Conservation (phyloP, 192 early-diverging fungal species). For the Spinellus fusiger region DNA sequence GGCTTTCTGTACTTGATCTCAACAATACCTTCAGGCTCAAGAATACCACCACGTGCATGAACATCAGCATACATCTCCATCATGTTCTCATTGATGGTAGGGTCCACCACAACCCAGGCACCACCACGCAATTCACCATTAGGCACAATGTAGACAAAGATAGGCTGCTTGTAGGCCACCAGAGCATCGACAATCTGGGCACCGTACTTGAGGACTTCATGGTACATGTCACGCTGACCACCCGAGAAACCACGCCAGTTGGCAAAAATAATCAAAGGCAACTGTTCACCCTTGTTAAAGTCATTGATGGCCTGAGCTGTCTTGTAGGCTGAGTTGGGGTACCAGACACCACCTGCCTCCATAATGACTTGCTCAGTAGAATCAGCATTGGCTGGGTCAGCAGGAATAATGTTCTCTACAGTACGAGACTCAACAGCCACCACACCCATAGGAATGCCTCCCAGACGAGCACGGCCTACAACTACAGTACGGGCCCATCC, state of each 20-base stretch:
- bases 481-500: conserved; percentile 97
- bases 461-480: conserved; percentile 89
- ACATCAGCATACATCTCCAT: conserved; percentile 99
- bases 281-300: conserved; percentile 97
- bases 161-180: conserved; percentile 91
- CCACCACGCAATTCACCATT: conserved; percentile 97
- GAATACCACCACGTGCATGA: conserved; percentile 86
- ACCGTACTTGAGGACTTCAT: conserved; percentile 96
- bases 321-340: conserved; percentile 98
- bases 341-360: conserved; percentile 97
- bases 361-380: conserved; percentile 84
- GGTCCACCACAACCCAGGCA: conserved; percentile 97
- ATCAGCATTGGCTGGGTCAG: conserved; percentile 89
- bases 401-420: conserved; percentile 85
- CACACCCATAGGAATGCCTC: conserved; percentile 95
- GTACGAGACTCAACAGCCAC: conserved; percentile 95
- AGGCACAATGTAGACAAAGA: conserved; percentile 93
- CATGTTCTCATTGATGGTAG: conserved; percentile 92
- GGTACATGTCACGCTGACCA: conserved; percentile 98
- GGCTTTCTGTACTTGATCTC: conserved; percentile 98
- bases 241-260: conserved; percentile 99
- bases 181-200: conserved; percentile 97
- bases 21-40: conserved; percentile 96
- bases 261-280: conserved; percentile 98
- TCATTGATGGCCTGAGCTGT: conserved; percentile 98